Base-by-base conservation (phyloP, 305 asterid species). In the Fraxinus angustifolia region DNA sequence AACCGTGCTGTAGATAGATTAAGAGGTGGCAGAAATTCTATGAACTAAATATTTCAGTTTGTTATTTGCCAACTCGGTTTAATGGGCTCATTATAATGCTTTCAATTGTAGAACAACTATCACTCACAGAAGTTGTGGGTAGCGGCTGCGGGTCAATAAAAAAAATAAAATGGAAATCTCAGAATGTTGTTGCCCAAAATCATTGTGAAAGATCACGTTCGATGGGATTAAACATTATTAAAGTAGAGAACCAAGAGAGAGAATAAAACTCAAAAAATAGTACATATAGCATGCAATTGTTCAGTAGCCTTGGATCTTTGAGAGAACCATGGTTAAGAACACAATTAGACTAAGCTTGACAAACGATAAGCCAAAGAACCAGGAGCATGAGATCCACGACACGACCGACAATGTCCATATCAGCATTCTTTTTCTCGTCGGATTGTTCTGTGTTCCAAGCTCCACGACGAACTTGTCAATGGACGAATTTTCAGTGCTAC, bases 311-410 rank as follows among this genome's bases (percentile, higher is more conserved):
- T 74, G 84, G 84, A 88, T 80, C 82, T 84, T 84, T 5, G 88
- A 76, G 62, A 90, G 82, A 31, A 75, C 82, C 81, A 84, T 76
- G 19, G 90, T 80, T 31, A 90, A 71, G 77, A 84, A 84, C 78
- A 83, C 53, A 75, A 88, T 48, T 34, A 87, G 73, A 78, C 88
- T 81, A 75, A 88, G 83, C 85, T 85, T 83, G 68, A 71, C 77
- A 40, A 74, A 77, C 16, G 91, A 84, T 42, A 88, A 76, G 78
- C 83, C 87, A 14, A 87, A 88, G 86, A 87, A 82, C 87, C 89
- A 82, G 1, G 90, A 88, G 80, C 89, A 88, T 10, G 85, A 84
- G 74, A 87, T 70, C 0, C 89, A 84, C 1, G 88, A 74, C 12
- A 85, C 8, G 56, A 82, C 80, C 14, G 82, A 85, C 5, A 87